These are phyloP conservation scores for Sugiyamaella americana DNA, from an alignment of 805 yeast species.

Conservation along the genomic window DNA sequence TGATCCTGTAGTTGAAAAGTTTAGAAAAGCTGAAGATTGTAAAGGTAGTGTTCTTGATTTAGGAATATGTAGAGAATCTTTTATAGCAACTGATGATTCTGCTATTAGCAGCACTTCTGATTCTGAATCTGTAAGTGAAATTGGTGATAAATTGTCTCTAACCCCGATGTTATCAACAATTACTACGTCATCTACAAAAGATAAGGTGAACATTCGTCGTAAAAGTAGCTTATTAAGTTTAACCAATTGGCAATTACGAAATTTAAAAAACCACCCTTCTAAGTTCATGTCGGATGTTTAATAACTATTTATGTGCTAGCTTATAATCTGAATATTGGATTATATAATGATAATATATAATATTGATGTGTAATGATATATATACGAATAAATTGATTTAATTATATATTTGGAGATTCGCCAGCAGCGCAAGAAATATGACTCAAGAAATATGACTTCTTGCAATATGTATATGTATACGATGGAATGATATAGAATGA, in stretches of 20 bases:
- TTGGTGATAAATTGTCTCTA: not conserved
- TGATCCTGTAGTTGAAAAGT: slow-evolving; percentile 16
- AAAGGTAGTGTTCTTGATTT: slow-evolving; percentile 3
- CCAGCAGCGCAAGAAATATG: no score
- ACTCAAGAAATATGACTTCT: no score
- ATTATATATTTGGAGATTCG: no score
- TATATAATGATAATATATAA: no score
- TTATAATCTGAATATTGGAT: no score
- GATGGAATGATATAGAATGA: no score
- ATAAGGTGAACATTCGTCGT: not conserved
- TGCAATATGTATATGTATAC: no score
- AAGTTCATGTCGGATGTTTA: not conserved
- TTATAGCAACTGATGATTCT: slow-evolving; percentile 5
- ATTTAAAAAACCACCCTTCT: not conserved
- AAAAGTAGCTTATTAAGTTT: slow-evolving; percentile 15
- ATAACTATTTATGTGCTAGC: no score
- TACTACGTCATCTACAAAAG: not conserved
- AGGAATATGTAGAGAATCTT: slow-evolving; percentile 6
- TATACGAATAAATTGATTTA: no score
- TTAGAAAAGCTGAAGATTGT: not conserved
- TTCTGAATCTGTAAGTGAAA: slow-evolving; percentile 1
- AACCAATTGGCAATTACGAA: slow-evolving; percentile 14
- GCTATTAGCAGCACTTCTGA: not conserved
- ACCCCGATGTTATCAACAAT: not conserved
- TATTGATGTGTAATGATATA: no score